Percentiles rank a stretch among this genome's conserved stretches.
phyloP scores from a whole-genome alignment of 2,329 filamentous ascomycete genomes.

The Aureobasidium zeae region DNA sequence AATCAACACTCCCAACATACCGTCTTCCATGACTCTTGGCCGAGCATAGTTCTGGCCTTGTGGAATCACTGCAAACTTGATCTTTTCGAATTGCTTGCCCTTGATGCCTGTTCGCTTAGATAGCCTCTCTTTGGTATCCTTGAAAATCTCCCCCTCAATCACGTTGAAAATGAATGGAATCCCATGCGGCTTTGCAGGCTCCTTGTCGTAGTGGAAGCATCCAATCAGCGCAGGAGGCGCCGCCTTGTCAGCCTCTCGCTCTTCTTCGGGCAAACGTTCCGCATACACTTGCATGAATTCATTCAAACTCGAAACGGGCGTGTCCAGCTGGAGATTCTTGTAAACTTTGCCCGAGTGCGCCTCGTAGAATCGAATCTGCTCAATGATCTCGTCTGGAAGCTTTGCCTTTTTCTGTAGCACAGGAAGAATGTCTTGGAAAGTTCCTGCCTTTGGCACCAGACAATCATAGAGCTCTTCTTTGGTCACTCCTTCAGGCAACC shows the following conservation, averaged over 20 bases:
- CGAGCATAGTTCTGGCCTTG: constrained; percentile 58
- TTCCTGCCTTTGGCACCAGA: constrained; percentile 78
- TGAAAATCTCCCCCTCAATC: constrained; percentile 76
- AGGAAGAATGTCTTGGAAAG: constrained; percentile 66
- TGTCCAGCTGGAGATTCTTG: constrained; percentile 62
- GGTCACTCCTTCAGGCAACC: constrained; percentile 78
- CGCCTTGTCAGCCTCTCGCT: constrained; percentile 43
- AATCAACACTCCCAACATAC: constrained; percentile 51
- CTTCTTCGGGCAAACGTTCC: constrained; percentile 67
- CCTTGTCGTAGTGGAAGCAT: constrained; percentile 88
- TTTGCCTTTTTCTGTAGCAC: constrained; percentile 72
- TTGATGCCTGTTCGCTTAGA: constrained; percentile 90
- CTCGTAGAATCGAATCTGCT: constrained; percentile 72
- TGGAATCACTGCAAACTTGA: constrained; percentile 82
- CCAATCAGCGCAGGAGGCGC: constrained; percentile 62
- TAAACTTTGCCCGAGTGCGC: constrained; percentile 74
- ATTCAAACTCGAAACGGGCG: constrained; percentile 69
- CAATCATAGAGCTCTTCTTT: constrained; percentile 84
- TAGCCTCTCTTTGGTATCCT: constrained; percentile 86
- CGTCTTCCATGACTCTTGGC: constrained; percentile 76
- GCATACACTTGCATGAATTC: constrained; percentile 78
- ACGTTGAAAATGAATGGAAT: constrained; percentile 86
- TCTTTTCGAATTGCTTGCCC: constrained; percentile 97
- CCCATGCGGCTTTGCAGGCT: constrained; percentile 73
- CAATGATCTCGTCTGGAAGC: constrained; percentile 64